Evolutionary conservation across 1,284 basidiomycete species (phyloP), one percentile per base, ranked within the genome.

Genomic region (Gomphus bonarii): DNA sequence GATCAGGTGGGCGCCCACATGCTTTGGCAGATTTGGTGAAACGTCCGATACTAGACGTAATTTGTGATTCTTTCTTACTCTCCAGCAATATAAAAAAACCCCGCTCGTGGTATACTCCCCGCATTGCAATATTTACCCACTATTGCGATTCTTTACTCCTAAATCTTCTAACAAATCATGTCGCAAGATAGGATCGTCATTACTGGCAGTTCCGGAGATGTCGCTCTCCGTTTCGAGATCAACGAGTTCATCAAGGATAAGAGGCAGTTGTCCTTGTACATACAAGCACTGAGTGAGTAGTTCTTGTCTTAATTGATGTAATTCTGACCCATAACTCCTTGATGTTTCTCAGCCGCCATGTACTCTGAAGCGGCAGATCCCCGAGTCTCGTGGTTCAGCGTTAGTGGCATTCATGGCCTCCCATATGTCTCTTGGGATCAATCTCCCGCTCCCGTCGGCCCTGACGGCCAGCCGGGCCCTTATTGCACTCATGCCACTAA

Each of bases 401-500:
- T 40, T 18, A 16, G 38, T 40, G 38, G 16, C 1, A 40, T 40
- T 40, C 38, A 40, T 40, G 38, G n/a, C n/a, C 1, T 16, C 3
- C 38, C 38, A 40, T 40, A n/a, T n/a, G n/a, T 6, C 16, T 5
- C 16, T 1, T 40, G 38, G 38, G 4, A 40, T 40, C 3, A 18
- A 18, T 18, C 38, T 2, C 38, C 38, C 38, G 5, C 3, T 8
- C 38, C 16, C 14, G 3, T 12, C 10, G n/a, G 7, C 16, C 3
- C 12, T 38, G 3, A 14, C 11, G 36, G 36, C 1, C 8, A 38
- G 10, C 36, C 36, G 36, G 36, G 36, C 1, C 36, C 38, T n/a
- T 40, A 6, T 61, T 79, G 77, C 59, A 73, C 71, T 18, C 78
- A 79, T 62, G 75, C 74, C 11, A 73, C 70, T 8, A 69, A 75